Evolutionary conservation across 495 filamentous ascomycete species (phyloP).

Genomic region (Daldinia decipiens): DNA sequence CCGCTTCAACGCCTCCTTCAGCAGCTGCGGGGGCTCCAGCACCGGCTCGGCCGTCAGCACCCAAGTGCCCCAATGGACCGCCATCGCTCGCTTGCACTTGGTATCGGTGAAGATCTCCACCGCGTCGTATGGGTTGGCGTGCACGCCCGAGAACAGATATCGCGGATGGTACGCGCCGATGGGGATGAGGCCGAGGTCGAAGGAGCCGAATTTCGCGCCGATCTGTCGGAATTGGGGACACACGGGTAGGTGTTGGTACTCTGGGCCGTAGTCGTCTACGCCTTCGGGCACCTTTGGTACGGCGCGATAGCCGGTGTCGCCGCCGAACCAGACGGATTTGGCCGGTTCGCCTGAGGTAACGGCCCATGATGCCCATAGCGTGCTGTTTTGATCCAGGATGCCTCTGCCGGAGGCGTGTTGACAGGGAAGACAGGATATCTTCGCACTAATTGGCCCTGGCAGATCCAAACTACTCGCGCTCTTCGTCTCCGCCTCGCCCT

Average conservation of each 20-base stretch:
- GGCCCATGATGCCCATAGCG: slow-evolving; percentile 90
- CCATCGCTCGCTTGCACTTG: slow-evolving; percentile 82
- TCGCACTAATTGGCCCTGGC: slow-evolving; percentile 70
- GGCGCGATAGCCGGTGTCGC: slow-evolving; percentile 82
- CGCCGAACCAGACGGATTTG: slow-evolving; percentile 80
- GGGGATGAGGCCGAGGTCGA: slow-evolving; percentile 93
- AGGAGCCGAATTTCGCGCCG: slow-evolving; percentile 81
- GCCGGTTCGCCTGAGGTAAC: slow-evolving; percentile 70
- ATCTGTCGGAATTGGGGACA: slow-evolving; percentile 92
- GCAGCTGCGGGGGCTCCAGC: slow-evolving; percentile 79
- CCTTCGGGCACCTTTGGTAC: slow-evolving; percentile 74
- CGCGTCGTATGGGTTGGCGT: slow-evolving; percentile 87
- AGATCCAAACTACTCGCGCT: slow-evolving; percentile 17
- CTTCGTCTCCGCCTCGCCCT: slow-evolving; percentile 43
- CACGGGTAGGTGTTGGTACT: slow-evolving; percentile 72
- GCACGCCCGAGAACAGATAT: slow-evolving; percentile 78
- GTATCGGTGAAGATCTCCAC: slow-evolving; percentile 94
- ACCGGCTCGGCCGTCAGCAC: slow-evolving; percentile 87
- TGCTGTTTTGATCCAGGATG: slow-evolving; percentile 72
- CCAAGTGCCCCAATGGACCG: slow-evolving; percentile 96
- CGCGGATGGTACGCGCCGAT: slow-evolving; percentile 93
- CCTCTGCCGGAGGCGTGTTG: slow-evolving; percentile 83
- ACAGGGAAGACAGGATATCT: slow-evolving; percentile 82
- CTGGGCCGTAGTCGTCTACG: slow-evolving; percentile 77
- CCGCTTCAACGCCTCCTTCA: slow-evolving; percentile 78